A percentile compares a stretch with the other conserved stretches of the same genome.
Conservation (phyloP, 345 rosid genomes). For the Theobroma cacao region DNA sequence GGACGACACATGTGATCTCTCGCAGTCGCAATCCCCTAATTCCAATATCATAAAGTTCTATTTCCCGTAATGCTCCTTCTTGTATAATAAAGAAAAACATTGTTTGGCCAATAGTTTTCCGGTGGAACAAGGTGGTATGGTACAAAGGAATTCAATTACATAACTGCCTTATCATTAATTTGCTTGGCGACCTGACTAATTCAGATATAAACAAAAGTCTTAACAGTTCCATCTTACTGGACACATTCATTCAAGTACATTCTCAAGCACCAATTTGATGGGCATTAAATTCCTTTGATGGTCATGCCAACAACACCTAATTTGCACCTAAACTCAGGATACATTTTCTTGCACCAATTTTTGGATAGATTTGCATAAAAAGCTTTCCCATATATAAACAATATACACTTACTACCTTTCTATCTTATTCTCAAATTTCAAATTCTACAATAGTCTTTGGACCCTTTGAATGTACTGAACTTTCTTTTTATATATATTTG, state of each 20-base stretch:
- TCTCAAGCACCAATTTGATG: no score
- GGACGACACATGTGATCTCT: not conserved
- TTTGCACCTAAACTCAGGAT: no score
- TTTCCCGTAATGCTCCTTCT: not conserved
- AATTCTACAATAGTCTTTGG: no score
- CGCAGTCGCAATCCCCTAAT: not conserved
- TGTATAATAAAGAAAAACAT: not conserved
- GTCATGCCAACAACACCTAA: not conserved
- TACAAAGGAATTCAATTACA: not conserved
- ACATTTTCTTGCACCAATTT: not conserved
- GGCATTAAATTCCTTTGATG: not conserved
- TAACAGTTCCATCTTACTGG: not conserved
- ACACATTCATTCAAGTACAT: not conserved
- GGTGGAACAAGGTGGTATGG: not conserved
- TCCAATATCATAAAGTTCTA: not conserved
- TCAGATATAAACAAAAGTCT: not conserved
- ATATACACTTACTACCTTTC: no score
- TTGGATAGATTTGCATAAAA: not conserved
- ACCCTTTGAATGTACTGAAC: no score
- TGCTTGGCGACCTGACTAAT: not conserved
- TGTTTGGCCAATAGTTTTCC: not conserved
- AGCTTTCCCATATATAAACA: no score
- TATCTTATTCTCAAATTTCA: no score
- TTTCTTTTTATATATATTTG: no score
- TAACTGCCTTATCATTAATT: not conserved